Percentiles rank a stretch among this genome's conserved stretches.
phyloP scores from a whole-genome alignment of 768 basidiomycete species.

The Mycena belliarum region DNA sequence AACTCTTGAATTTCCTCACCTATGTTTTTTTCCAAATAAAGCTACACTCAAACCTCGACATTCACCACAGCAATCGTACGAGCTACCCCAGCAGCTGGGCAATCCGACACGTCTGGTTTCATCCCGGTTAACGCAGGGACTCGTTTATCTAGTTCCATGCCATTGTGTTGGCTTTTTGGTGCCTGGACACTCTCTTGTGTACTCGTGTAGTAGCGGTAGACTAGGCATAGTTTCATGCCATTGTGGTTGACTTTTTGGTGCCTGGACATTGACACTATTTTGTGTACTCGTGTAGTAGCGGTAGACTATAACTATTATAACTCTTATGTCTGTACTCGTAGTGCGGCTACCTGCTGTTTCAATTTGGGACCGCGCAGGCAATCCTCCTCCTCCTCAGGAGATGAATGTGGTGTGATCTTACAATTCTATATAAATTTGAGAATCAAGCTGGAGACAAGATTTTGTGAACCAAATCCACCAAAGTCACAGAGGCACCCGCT shows the following conservation, averaged over 20 bases:
- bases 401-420: too few species aligned
- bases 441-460: too few species aligned
- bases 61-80: slow-evolving; percentile 14
- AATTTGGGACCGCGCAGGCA: too few species aligned
- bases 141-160: not conserved
- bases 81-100: not conserved
- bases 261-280: slow-evolving; percentile 5
- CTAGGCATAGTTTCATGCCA: not conserved
- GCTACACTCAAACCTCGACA: slow-evolving; percentile 18
- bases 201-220: slow-evolving; percentile 7
- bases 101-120: slow-evolving; percentile 20
- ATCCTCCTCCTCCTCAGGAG: too few species aligned
- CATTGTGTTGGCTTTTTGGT: slow-evolving; percentile 7
- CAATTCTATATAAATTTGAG: too few species aligned
- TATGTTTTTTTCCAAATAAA: not conserved
- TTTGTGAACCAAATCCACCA: too few species aligned
- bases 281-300: slow-evolving; percentile 10
- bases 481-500: too few species aligned
- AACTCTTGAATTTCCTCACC: not conserved
- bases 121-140: slow-evolving; percentile 24
- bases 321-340: too few species aligned
- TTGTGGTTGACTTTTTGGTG: slow-evolving; percentile 7
- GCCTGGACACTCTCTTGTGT: slow-evolving; percentile 6
- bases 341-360: too few species aligned
- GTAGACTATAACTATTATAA: too few species aligned